Evolutionary conservation across 2,329 filamentous ascomycete genomes (phyloP).

Genomic region (Geosmithia putterillii): DNA sequence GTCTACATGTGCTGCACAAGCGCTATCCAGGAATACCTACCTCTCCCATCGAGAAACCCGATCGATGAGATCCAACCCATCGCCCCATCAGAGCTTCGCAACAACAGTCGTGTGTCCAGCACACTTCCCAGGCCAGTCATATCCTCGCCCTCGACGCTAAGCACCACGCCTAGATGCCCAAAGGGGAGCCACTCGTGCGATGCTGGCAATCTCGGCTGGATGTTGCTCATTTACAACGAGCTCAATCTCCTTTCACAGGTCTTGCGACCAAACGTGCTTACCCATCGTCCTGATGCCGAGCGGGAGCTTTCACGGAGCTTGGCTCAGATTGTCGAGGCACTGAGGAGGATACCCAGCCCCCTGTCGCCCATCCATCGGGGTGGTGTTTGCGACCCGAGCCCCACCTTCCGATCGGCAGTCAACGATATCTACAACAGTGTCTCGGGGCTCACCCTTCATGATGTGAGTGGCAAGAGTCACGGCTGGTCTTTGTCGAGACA

Average conservation of each 20-base stretch:
- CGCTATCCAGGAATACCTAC: slow-evolving; percentile 33
- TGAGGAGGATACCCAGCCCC: slow-evolving; percentile 30
- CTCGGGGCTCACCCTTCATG: slow-evolving; percentile 32
- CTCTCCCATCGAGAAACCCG: slow-evolving; percentile 10
- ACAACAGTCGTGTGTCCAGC: slow-evolving; percentile 7
- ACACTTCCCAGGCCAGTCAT: slow-evolving; percentile 1
- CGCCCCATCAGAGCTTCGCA: slow-evolving; percentile 9
- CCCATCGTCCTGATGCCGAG: slow-evolving; percentile 2
- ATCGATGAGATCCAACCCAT: slow-evolving; percentile 7
- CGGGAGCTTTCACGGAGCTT: slow-evolving; percentile 24
- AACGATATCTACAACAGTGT: slow-evolving; percentile 40
- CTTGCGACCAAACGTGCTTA: slow-evolving; percentile 3
- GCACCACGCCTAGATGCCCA: slow-evolving; percentile 31
- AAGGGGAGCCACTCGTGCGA: slow-evolving; percentile 38
- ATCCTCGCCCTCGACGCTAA: slow-evolving; percentile 14
- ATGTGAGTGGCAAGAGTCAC: slow-evolving; percentile 32
- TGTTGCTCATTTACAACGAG: slow-evolving; percentile 38
- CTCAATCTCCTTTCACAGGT: slow-evolving; percentile 29
- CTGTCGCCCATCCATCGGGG: slow-evolving; percentile 25
- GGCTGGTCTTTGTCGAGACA: slow-evolving; percentile 36
- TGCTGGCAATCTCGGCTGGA: slow-evolving; percentile 38
- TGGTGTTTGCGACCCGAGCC: slow-evolving; percentile 35
- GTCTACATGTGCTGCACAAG: slow-evolving; percentile 30
- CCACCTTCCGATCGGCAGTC: slow-evolving; percentile 31
- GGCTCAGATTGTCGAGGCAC: slow-evolving; percentile 28